A percentile compares a stretch with the other conserved stretches of the same genome.
phyloP scores from a whole-genome alignment of 2,329 filamentous ascomycete genomes.

The Incumbomyces delicatus region DNA sequence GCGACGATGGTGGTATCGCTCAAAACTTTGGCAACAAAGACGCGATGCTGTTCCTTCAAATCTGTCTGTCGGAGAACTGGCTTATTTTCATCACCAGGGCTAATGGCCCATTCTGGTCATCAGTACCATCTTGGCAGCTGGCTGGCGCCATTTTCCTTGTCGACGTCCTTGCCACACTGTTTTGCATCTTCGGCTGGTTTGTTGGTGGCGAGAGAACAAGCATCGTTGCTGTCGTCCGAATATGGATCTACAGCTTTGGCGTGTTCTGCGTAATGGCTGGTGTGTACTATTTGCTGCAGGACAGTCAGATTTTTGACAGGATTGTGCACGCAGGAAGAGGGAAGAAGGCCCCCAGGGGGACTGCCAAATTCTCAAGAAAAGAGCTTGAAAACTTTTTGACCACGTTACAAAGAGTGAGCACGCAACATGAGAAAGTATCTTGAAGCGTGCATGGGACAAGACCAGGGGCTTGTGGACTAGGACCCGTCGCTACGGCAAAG shows the following conservation, averaged over 20 bases:
- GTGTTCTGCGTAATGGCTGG: conserved; percentile 76
- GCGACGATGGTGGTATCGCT: conserved; percentile 68
- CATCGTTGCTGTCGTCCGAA: conserved; percentile 74
- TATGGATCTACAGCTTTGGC: conserved; percentile 87
- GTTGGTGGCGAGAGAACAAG: conserved; percentile 54
- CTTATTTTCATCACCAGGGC: conserved; percentile 92
- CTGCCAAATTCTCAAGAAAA: conserved; percentile 61
- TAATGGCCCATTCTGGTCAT: conserved; percentile 87
- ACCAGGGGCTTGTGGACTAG: no score
- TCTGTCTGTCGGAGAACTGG: conserved; percentile 89
- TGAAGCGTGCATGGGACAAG: conserved; percentile 30
- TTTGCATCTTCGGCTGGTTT: conserved; percentile 80
- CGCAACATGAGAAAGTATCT: conserved; percentile 80
- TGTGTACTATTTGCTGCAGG: conserved; percentile 72
- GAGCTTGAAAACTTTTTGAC: conserved; percentile 83
- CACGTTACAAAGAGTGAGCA: conserved; percentile 82
- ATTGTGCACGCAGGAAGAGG: conserved; percentile 78
- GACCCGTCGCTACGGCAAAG: no score
- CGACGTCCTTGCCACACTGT: conserved; percentile 74
- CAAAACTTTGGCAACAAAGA: conserved; percentile 80
- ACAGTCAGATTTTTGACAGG: conserved; percentile 75
- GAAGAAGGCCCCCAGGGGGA: conserved; percentile 43
- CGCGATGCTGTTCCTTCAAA: conserved; percentile 77
- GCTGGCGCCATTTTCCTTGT: conserved; percentile 67
- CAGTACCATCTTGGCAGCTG: conserved; percentile 78